Percentiles rank a stretch among this genome's conserved stretches.
These are phyloP conservation scores for Eucalyptus marginata DNA, from an alignment of 345 rosid genomes.

Conservation along the genomic window DNA sequence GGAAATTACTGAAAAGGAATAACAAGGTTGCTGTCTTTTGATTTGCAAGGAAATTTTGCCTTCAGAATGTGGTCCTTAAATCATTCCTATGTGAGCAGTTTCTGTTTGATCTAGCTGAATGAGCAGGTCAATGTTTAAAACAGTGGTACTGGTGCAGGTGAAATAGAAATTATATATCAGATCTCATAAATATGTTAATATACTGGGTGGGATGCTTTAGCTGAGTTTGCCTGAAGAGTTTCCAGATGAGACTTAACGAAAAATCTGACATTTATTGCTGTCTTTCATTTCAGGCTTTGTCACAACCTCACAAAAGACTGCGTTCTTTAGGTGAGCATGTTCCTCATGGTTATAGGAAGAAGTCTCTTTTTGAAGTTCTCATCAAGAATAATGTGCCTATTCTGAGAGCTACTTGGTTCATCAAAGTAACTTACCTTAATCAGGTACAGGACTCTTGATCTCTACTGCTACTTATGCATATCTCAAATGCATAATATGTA, in stretches of 20 bases:
- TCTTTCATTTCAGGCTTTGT: conserved; percentile 39
- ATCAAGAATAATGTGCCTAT: conserved; percentile 90
- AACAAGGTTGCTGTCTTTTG: not conserved
- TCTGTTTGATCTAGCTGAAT: not conserved
- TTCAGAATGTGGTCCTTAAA: not conserved
- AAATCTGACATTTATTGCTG: not conserved
- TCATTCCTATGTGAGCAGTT: not conserved
- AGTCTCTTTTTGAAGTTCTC: conserved; percentile 78
- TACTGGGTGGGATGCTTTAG: not conserved
- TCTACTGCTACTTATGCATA: not conserved
- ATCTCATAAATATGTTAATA: not conserved
- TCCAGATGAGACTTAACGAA: not conserved
- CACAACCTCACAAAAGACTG: conserved; percentile 83
- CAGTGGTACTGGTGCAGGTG: not conserved
- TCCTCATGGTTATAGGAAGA: conserved; percentile 74
- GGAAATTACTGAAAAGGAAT: not conserved
- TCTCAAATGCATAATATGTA: not conserved
- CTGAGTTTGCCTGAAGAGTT: not conserved
- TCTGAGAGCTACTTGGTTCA: conserved; percentile 94
- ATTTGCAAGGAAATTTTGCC: not conserved
- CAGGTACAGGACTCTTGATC: conserved; percentile 40
- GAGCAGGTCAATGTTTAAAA: not conserved
- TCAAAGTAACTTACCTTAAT: conserved; percentile 92
- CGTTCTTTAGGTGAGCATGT: conserved; percentile 84
- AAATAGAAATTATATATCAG: not conserved